These are phyloP conservation scores for Phialemoniopsis sp. DNA, from an alignment of 2,329 filamentous ascomycete genomes.

Conservation along the genomic window DNA sequence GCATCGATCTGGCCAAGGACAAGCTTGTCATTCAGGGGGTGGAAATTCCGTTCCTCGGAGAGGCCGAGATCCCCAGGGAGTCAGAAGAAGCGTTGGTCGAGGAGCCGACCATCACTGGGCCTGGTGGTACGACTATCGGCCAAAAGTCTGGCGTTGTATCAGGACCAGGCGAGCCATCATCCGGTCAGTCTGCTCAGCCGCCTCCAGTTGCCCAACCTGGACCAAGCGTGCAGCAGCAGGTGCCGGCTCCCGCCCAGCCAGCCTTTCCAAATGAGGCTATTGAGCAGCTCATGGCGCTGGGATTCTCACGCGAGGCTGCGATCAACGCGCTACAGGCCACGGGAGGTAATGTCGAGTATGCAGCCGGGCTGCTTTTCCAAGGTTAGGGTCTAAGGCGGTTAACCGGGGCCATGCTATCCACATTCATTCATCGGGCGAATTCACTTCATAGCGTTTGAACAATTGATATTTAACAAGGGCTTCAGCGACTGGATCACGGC, in stretches of 20 bases:
- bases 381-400: conserved; percentile 21
- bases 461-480: too few relatives aligned
- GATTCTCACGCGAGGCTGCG: conserved; percentile 72
- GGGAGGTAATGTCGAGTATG: conserved; percentile 80
- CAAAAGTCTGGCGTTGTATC: conserved; percentile 75
- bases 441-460: too few relatives aligned
- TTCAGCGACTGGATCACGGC: too few relatives aligned
- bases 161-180: conserved; percentile 34
- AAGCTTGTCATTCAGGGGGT: conserved; percentile 84
- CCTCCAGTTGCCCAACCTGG: conserved; percentile 9
- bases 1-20: conserved; percentile 81
- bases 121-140: conserved; percentile 85
- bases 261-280: conserved; percentile 61
- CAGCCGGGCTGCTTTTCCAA: conserved; percentile 74
- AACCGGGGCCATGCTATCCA: conserved; percentile 14
- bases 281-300: conserved; percentile 71
- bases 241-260: conserved; percentile 17
- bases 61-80: conserved; percentile 89
- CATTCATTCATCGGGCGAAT: too few relatives aligned
- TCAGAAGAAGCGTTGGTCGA: conserved; percentile 67
- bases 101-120: conserved; percentile 81
- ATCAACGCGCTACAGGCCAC: conserved; percentile 78
- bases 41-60: conserved; percentile 84
- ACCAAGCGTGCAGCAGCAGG: conserved; percentile 16
- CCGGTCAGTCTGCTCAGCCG: conserved; percentile 16